Conservation (phyloP, 2,329 filamentous ascomycete genomes). For the Colletotrichum trifolii region DNA sequence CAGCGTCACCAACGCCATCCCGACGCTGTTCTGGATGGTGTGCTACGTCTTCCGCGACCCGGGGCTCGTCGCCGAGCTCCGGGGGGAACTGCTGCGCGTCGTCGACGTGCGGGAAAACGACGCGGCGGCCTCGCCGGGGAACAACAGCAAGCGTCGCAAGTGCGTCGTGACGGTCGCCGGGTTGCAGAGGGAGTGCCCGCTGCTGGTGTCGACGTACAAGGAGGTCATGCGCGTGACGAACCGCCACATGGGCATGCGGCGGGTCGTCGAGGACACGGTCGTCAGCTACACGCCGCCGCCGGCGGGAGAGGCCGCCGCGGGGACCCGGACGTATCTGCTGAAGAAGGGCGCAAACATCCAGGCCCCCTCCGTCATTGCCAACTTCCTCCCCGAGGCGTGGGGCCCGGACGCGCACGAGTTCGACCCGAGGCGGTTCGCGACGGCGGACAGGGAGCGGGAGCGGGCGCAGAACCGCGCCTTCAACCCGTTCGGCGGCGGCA, state of each 20-base stretch:
- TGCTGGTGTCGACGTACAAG: conserved; percentile 20
- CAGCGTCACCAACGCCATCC: conserved; percentile 50
- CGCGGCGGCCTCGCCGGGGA: not conserved
- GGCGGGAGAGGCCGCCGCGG: not conserved
- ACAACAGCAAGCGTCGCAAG: not conserved
- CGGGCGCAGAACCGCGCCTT: conserved; percentile 38
- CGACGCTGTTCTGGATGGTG: conserved; percentile 51
- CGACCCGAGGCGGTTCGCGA: conserved; percentile 42
- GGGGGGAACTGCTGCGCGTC: conserved; percentile 1
- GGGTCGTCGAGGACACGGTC: conserved; percentile 22
- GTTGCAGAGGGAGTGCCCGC: not conserved
- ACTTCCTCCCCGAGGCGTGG: conserved; percentile 41
- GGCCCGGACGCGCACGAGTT: conserved; percentile 41
- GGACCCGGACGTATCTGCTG: conserved; percentile 4
- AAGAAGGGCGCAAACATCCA: conserved; percentile 37
- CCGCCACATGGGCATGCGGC: conserved; percentile 13
- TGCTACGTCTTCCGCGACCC: conserved; percentile 41
- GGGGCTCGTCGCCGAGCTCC: conserved; percentile 1
- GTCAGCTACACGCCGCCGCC: conserved; percentile 14
- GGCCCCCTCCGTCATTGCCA: conserved; percentile 41
- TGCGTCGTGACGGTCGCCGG: conserved; percentile 3
- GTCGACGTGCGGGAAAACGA: not conserved
- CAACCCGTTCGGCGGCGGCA: conserved; percentile 48
- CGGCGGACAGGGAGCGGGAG: conserved; percentile 38
- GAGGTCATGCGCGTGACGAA: conserved; percentile 29